Base-by-base conservation (phyloP, 768 basidiomycete genomes). In the Podaxis pistillaris region DNA sequence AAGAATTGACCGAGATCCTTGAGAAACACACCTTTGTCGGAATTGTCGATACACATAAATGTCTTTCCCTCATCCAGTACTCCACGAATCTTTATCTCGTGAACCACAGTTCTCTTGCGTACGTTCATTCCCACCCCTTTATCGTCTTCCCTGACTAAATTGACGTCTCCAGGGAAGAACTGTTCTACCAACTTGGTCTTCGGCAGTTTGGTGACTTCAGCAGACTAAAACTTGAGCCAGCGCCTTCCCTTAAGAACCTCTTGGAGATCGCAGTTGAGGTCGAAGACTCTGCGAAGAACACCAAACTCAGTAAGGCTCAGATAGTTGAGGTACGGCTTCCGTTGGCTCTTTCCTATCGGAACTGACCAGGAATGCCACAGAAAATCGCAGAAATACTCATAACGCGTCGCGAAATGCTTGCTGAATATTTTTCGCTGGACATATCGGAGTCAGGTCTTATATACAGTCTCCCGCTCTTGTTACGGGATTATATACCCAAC, bases 151-250 rank as follows among this genome's bases (percentile, higher is more conserved):
- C 30, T 13, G 50, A 9, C 49, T 49, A 63, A 15, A 58, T 63
- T 22, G 58, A 41, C 2, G 51, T 47, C 46, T 64, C 3, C 41
- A 97, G 95, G 0, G 94, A 97, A 69, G 94, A 97, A 67, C 80
- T 97, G 37, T 96, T 98, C 73, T 98, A 97, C 74, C 97, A 99
- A 70, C 83, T 99, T 6, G 93, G 86, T 1, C 75, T 98, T 28
- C 82, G 93, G 17, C 96, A 98, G 72, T 99, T 99, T 69, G 93
- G 95, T 1, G 84, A 91, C 64, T 84, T 91, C 65, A 82, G 84
- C 63, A 81, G 86, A 22, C 75, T 98, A 56, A 88, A 87, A 64
- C 80, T 98, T 2, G 88, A 95, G 38, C 96, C 96, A 1, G 79
- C 96, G 2, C 93, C 94, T 0, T 76, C 86, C 0, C 71, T 98